phyloP scores from a whole-genome alignment of 495 filamentous ascomycete species.

The Penicillium herquei region DNA sequence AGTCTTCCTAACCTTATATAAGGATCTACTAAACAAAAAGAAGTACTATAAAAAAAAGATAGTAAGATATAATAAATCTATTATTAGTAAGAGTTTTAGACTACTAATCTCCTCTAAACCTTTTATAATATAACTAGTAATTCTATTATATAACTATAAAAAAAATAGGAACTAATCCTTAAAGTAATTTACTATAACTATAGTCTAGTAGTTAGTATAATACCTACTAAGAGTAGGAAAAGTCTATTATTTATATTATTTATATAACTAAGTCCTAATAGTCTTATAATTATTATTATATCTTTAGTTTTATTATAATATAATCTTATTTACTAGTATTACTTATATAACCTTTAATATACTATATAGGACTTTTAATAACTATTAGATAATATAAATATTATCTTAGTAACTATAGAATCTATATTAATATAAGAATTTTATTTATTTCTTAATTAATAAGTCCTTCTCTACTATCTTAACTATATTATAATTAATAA shows the following conservation, averaged over 20 bases:
- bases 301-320: background rate
- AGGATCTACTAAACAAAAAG: too few species aligned
- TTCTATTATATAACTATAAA: background rate
- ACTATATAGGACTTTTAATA: background rate
- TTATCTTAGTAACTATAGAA: background rate
- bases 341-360: background rate
- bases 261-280: background rate
- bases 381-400: background rate
- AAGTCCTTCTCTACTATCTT: background rate
- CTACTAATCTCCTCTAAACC: background rate
- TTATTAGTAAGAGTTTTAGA: background rate
- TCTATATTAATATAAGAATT: background rate
- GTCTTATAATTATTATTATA: too few species aligned
- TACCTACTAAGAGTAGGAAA: background rate
- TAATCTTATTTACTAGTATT: background rate
- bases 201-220: background rate
- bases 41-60: background rate
- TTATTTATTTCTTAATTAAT: background rate
- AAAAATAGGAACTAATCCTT: background rate
- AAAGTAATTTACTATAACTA: background rate
- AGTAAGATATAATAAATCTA: background rate
- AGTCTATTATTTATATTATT: conserved; percentile 1
- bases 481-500: background rate
- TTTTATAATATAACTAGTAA: background rate
- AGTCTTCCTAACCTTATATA: too few species aligned